These are phyloP conservation scores for Phoenix dactylifera DNA, from an alignment of 176 grass and related monocot genomes.

Conservation along the genomic window DNA sequence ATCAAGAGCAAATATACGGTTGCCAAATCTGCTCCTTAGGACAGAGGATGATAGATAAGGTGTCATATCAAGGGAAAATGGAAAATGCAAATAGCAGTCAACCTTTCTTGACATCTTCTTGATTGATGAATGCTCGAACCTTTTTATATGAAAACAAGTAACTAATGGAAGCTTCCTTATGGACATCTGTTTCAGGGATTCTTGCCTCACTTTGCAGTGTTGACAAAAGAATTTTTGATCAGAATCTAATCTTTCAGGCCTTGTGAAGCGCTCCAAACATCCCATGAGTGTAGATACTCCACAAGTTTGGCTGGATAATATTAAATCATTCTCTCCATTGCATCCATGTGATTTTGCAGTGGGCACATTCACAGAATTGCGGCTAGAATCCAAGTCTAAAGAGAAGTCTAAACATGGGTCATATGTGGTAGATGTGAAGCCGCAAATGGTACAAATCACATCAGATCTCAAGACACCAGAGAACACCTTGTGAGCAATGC, in stretches of 20 bases:
- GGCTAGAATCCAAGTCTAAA: constrained; percentile 58
- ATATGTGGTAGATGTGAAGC: constrained; percentile 92
- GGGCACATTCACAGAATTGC: constrained; percentile 19
- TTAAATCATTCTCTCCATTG: constrained; percentile 36
- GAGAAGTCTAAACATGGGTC: constrained; percentile 98
- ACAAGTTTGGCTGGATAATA: constrained; percentile 16
- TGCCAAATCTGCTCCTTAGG: constrained; percentile 70
- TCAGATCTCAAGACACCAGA: constrained; percentile 95
- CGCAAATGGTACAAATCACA: constrained; percentile 83
- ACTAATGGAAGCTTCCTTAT: constrained; percentile 92
- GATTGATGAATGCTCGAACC: constrained; percentile 78
- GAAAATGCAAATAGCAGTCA: constrained; percentile 82
- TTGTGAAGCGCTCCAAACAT: constrained; percentile 90
- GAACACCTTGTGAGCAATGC: constrained; percentile 89
- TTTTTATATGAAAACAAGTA: constrained; percentile 88
- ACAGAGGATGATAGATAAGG: constrained; percentile 87
- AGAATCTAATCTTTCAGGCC: constrained; percentile 80
- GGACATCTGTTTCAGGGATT: constrained; percentile 98
- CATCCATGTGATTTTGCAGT: constrained; percentile 34
- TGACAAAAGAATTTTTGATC: constrained; percentile 96
- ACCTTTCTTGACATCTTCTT: constrained; percentile 87
- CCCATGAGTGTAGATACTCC: constrained; percentile 68
- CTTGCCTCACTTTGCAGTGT: constrained; percentile 77
- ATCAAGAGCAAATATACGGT: constrained; percentile 72
- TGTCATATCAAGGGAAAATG: constrained; percentile 85